Conservation (phyloP, 2,329 filamentous ascomycete genomes). For the Exophiala bonariae region DNA sequence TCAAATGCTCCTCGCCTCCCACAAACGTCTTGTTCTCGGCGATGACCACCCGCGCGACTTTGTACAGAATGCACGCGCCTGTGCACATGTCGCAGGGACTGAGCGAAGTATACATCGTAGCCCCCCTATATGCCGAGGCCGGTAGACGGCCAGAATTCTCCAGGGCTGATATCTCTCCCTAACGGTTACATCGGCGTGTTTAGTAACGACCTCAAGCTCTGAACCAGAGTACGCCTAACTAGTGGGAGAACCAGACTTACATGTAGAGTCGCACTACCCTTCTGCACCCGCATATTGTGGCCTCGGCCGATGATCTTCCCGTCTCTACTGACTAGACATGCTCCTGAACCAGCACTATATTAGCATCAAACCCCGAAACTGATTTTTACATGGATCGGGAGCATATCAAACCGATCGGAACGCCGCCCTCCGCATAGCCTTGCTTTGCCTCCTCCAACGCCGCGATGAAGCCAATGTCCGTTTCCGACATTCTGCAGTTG, state of each 20-base stretch:
- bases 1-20: slow-evolving; percentile 70
- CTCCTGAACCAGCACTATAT: slow-evolving; percentile 36
- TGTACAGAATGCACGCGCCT: slow-evolving; percentile 74
- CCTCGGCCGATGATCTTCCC: slow-evolving; percentile 70
- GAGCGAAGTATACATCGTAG: slow-evolving; percentile 82
- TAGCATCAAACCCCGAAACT: not conserved
- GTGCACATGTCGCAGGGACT: slow-evolving; percentile 83
- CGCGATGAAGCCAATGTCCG: slow-evolving; percentile 55
- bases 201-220: no score
- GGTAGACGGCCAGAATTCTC: slow-evolving; percentile 72
- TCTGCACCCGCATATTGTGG: slow-evolving; percentile 75
- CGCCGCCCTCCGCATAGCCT: slow-evolving; percentile 57
- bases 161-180: slow-evolving; percentile 77
- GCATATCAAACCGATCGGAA: slow-evolving; percentile 48
- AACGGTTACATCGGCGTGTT: slow-evolving; percentile 1
- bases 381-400: not conserved
- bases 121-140: slow-evolving; percentile 66
- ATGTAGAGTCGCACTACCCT: slow-evolving; percentile 69
- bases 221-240: no score
- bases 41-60: slow-evolving; percentile 71
- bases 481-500: slow-evolving; percentile 25
- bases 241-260: slow-evolving; percentile 47
- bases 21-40: slow-evolving; percentile 76
- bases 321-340: slow-evolving; percentile 65
- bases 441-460: slow-evolving; percentile 59